Base-by-base conservation (phyloP, 2,329 filamentous ascomycete genomes). In the Knufia petricola region DNA sequence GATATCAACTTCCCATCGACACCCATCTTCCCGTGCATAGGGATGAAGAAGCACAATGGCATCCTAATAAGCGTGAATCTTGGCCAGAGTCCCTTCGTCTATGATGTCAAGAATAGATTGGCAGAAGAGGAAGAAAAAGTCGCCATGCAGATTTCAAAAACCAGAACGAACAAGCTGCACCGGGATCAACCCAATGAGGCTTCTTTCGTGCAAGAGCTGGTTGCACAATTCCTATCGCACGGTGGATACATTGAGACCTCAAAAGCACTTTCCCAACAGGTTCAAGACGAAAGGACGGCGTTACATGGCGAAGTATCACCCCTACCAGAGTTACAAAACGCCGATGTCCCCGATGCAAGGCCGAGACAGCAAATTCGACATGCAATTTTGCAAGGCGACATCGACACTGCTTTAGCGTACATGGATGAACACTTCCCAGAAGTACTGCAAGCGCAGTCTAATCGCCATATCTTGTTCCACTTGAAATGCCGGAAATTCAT, bases 181-280 rank as follows among this genome's bases (percentile, higher is more conserved):
- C 77, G 79, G 2, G 51, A 53, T 26, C 43, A 46, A 9, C 70
- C 85, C 53, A 79, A 77, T 52, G 90, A 95, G 65, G 82, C 80
- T 1, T 75, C 84, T 21, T 74, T 96, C 41, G 80, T 95, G 31
- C 88, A 95, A 62, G 78, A 85, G 58, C 71, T 96, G 49, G 81
- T 90, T 15, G 75, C 88, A 32, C 89, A 95, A 66, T 96, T 94
- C 57, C 71, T 98, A 12, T 85, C 89, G 31, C 90, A 96, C 58
- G 92, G 96, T 60, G 92, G 92, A 51, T 96, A 95, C 58, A 84
- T 95, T 6, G 90, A 95, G 57, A 95, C 90, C 0, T 89, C 89
- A 7, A 79, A 82, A 54, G 87, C 87, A 0, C 96, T 98, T 71
- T 81, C 85, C 2, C 76, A 84, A 58, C 90, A 96, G 61, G 80